Percentiles rank a stretch among this genome's conserved stretches.
These are phyloP conservation scores for Sclerotinia subarctica DNA, from an alignment of 2,329 filamentous ascomycete species.

Conservation along the genomic window DNA sequence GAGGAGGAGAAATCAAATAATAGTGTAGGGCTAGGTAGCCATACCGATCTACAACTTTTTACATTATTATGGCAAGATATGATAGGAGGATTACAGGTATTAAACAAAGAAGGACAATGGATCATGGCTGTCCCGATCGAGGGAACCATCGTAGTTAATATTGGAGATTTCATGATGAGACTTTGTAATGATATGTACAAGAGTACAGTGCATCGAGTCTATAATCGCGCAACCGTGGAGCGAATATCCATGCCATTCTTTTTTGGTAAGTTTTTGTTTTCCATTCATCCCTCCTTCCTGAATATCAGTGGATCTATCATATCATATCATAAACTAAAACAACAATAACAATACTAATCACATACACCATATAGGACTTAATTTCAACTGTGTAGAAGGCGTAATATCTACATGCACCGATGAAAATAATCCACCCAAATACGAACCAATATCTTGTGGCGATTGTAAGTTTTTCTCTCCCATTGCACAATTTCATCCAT, in stretches of 20 bases:
- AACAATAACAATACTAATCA: not conserved
- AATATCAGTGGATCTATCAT: not conserved
- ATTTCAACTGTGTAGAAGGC: conserved; percentile 49
- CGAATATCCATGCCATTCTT: conserved; percentile 57
- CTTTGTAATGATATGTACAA: conserved; percentile 50
- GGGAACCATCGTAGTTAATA: conserved; percentile 50
- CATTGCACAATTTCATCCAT: no score
- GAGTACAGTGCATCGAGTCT: conserved; percentile 51
- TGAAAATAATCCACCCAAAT: conserved; percentile 47
- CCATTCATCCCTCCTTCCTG: not conserved
- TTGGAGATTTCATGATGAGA: conserved; percentile 52
- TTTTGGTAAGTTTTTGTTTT: conserved; percentile 42
- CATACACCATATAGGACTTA: conserved; percentile 41
- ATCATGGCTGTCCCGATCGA: conserved; percentile 45
- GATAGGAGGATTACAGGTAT: conserved; percentile 44
- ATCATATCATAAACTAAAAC: no score
- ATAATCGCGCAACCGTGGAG: conserved; percentile 43
- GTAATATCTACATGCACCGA: conserved; percentile 49
- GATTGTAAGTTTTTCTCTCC: conserved; percentile 35
- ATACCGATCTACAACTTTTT: conserved; percentile 49
- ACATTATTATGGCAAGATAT: conserved; percentile 50
- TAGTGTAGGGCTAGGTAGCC: conserved; percentile 45
- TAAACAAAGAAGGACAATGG: conserved; percentile 45
- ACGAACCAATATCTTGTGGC: conserved; percentile 51
- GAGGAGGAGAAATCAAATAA: conserved; percentile 35